phyloP scores from a whole-genome alignment of 2,329 filamentous ascomycete genomes.

The Parascedosporium putredinis region DNA sequence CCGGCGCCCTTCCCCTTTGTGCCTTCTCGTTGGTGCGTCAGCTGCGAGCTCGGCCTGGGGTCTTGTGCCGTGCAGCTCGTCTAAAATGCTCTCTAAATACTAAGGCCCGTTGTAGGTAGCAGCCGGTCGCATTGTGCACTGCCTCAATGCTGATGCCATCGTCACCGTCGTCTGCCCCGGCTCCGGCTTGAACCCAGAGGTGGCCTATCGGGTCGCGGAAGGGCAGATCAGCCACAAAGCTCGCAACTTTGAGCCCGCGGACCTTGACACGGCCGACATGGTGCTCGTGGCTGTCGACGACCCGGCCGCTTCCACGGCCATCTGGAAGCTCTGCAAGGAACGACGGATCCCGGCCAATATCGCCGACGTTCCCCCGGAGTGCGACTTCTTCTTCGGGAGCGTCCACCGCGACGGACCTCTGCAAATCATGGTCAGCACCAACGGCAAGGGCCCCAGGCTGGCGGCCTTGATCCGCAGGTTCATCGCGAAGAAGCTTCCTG shows the following conservation, averaged over 20 bases:
- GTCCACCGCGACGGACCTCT: constrained; percentile 90
- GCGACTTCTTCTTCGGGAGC: constrained; percentile 97
- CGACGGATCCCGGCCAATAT: constrained; percentile 83
- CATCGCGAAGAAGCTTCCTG: constrained; percentile 67
- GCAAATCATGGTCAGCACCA: constrained; percentile 98
- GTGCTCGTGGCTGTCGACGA: constrained; percentile 91
- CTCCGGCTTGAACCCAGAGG: constrained; percentile 76
- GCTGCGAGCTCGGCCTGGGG: too few relatives aligned
- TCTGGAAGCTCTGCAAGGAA: constrained; percentile 91
- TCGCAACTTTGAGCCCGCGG: constrained; percentile 74
- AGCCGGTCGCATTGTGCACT: constrained; percentile 84
- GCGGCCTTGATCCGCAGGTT: constrained; percentile 76
- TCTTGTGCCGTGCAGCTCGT: not conserved
- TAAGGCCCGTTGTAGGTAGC: constrained; percentile 57
- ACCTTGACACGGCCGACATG: constrained; percentile 76
- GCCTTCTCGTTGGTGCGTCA: too few relatives aligned
- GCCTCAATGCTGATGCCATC: constrained; percentile 87
- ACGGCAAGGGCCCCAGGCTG: constrained; percentile 86
- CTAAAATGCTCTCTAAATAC: constrained; percentile 3
- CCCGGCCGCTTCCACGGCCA: constrained; percentile 74
- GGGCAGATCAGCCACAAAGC: constrained; percentile 71
- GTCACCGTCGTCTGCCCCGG: constrained; percentile 78
- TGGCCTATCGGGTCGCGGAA: constrained; percentile 66
- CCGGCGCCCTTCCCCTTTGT: too few relatives aligned
- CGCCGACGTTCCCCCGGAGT: constrained; percentile 90